phyloP scores from a whole-genome alignment of 305 asterid species.

The Fraxinus albicans region DNA sequence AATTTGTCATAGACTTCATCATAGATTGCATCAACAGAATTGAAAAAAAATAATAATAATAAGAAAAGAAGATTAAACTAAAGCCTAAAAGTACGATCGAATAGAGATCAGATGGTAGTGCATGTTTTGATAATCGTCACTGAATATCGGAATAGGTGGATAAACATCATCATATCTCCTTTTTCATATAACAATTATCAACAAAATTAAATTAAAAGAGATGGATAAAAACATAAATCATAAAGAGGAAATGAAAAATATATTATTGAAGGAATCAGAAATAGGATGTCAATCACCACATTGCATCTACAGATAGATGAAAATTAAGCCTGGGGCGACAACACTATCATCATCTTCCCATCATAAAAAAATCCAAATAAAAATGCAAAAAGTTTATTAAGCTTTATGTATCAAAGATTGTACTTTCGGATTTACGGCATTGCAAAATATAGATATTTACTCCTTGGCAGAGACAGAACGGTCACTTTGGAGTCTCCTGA shows the following conservation, averaged over 20 bases:
- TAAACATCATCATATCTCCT: slow-evolving; percentile 43
- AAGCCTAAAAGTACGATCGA: neutral
- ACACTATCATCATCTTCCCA: slow-evolving; percentile 42
- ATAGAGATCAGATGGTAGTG: slow-evolving; percentile 69
- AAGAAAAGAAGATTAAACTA: neutral
- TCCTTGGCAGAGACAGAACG: slow-evolving; percentile 43
- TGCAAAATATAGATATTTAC: neutral
- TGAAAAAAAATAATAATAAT: neutral
- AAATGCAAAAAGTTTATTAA: neutral
- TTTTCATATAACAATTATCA: neutral
- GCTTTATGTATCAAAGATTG: neutral
- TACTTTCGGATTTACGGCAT: neutral
- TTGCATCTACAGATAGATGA: slow-evolving; percentile 40
- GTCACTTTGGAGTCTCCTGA: slow-evolving; percentile 47
- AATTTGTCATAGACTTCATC: slow-evolving; percentile 30
- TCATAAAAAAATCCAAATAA: neutral
- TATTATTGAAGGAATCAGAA: slow-evolving; percentile 37
- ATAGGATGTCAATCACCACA: slow-evolving; percentile 55
- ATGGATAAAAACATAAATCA: neutral
- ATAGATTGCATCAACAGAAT: slow-evolving; percentile 29
- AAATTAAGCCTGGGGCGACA: slow-evolving; percentile 65
- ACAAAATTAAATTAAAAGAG: neutral
- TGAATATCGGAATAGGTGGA: slow-evolving; percentile 43
- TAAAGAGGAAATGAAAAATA: neutral
- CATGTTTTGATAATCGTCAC: slow-evolving; percentile 56